A percentile compares a stretch with the other conserved stretches of the same genome.
These are phyloP conservation scores for Penicillium dipodomyicola DNA, from an alignment of 495 filamentous ascomycete genomes.

Conservation along the genomic window DNA sequence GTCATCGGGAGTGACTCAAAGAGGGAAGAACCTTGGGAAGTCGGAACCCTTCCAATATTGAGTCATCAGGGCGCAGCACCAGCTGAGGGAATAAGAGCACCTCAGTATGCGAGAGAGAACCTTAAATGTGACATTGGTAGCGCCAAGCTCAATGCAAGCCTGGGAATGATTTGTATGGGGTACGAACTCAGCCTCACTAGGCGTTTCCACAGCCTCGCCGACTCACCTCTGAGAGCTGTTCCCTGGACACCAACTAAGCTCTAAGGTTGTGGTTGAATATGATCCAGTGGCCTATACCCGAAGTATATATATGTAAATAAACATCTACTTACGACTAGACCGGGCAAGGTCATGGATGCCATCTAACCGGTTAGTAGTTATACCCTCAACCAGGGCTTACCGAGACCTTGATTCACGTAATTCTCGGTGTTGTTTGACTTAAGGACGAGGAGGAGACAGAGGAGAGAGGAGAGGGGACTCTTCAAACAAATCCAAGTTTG, in stretches of 20 bases:
- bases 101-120: not conserved
- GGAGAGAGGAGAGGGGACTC: no score
- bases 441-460: no score
- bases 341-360: no score
- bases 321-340: slow-evolving; percentile 10
- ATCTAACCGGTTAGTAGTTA: no score
- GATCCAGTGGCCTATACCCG: not conserved
- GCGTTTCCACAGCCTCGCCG: not conserved
- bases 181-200: not conserved
- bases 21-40: not conserved
- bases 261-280: not conserved
- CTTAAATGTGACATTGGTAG: not conserved
- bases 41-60: not conserved
- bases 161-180: not conserved
- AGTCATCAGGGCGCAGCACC: not conserved
- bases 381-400: no score
- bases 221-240: not conserved
- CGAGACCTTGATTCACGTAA: no score
- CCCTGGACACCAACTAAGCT: not conserved
- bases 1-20: not conserved
- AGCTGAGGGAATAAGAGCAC: not conserved
- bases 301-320: not conserved
- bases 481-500: no score
- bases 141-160: not conserved
- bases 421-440: no score